Base-by-base conservation (phyloP, 2,329 filamentous ascomycete genomes). In the Fusarium dimerum region DNA sequence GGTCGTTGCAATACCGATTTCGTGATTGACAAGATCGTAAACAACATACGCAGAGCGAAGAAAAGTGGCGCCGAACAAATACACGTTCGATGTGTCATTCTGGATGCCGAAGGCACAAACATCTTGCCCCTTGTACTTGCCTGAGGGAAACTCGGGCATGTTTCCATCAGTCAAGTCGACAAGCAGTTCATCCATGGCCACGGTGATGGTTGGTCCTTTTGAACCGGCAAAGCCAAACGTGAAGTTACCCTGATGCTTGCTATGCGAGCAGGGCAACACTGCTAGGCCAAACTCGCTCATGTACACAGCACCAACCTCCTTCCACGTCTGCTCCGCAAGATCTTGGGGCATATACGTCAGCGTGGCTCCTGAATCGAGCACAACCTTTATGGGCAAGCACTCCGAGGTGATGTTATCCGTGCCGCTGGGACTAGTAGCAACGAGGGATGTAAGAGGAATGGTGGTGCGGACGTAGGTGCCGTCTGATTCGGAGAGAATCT, bases 321-420 rank as follows among this genome's bases (percentile, higher is more conserved):
- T 63, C 78, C 80, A 83, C 11, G 84, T 71, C 55, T 79, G 68
- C 8, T 70, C 57, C 3, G 80, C 80, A 42, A 91, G 69, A 47
- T 83, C 77, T 52, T 82, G 76, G 1, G 89, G 89, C 1, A 92
- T 73, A 64, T 89, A 89, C 59, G 80, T 86, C 54, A 90, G 75
- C 3, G 85, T 89, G n/a, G 85, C 88, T 38, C 89, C 89, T 1
- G 87, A 89, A 70, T 92, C 89, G 36, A 92, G 79, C 5, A 92
- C 78, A 3, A 85, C 87, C 5, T 82, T 73, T n/a, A 83, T 67
- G 1, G 84, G 78, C 40, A 75, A 75, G 15, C 68, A 47, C 3
- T 53, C 43, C 0, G 76, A 75, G 1, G 74, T 71, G 32, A 83
- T 70, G 1, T 65, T 62, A 55, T 83, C 80, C 45, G 67, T 74